Percentiles rank a stretch among this genome's conserved stretches.
Conservation (phyloP, 2,329 filamentous ascomycete species). For the Talaromyces sp. region DNA sequence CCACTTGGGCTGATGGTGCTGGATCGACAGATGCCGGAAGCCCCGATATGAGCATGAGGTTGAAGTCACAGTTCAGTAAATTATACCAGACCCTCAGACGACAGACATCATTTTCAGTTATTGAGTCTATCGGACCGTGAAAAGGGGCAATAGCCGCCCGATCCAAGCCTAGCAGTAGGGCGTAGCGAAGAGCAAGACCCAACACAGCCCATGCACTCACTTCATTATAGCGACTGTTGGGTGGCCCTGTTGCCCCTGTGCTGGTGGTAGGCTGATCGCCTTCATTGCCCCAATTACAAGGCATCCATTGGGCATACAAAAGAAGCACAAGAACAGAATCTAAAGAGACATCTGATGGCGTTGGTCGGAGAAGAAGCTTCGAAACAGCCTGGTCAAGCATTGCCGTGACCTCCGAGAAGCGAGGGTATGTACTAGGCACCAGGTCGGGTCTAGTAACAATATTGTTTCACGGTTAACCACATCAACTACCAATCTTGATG, state of each 20-base stretch:
- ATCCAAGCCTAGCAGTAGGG: conserved; percentile 24
- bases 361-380: conserved; percentile 16
- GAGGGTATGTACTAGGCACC: neutral
- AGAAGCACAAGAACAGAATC: conserved; percentile 26
- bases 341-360: conserved; percentile 25
- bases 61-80: conserved; percentile 27
- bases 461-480: neutral
- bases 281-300: conserved; percentile 22
- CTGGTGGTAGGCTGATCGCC: neutral
- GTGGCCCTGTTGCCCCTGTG: neutral
- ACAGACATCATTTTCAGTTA: conserved; percentile 22
- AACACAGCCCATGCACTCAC: conserved; percentile 27
- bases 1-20: conserved; percentile 21
- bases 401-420: conserved; percentile 16
- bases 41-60: conserved; percentile 27
- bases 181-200: conserved; percentile 27
- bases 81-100: conserved; percentile 26
- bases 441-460: neutral
- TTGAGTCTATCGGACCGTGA: neutral
- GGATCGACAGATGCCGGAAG: conserved; percentile 26
- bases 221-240: conserved; percentile 25
- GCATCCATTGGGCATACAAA: conserved; percentile 29
- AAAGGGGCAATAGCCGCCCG: conserved; percentile 22
- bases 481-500: neutral
- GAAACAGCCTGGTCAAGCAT: conserved; percentile 15